A percentile compares a stretch with the other conserved stretches of the same genome.
These are phyloP conservation scores for Rhododendron williamsianum DNA, from an alignment of 148 eudicot species.

Conservation along the genomic window DNA sequence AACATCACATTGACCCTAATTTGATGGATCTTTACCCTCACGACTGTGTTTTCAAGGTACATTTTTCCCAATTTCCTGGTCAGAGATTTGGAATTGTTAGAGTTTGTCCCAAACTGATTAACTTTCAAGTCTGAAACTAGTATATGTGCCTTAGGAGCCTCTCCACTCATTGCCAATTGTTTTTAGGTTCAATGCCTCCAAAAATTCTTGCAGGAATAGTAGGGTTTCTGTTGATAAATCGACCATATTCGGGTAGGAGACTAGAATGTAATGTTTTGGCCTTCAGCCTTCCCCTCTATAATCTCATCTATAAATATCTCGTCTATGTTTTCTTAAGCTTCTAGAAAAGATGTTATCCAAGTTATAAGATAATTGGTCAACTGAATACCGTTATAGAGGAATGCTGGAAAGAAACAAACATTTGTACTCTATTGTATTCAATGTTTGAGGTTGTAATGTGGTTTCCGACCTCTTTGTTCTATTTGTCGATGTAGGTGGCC, in stretches of 20 bases:
- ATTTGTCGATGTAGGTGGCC: slow-evolving; percentile 44
- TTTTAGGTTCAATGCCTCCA: not conserved
- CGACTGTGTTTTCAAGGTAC: slow-evolving; percentile 90
- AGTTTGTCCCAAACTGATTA: not conserved
- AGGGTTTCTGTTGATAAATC: not conserved
- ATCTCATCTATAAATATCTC: not conserved
- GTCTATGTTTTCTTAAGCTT: not conserved
- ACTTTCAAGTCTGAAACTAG: not conserved
- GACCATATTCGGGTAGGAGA: not conserved
- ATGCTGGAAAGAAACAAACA: not conserved
- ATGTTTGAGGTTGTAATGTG: not conserved
- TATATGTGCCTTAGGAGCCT: not conserved
- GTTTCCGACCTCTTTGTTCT: not conserved
- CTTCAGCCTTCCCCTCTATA: not conserved
- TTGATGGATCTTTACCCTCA: slow-evolving; percentile 90
- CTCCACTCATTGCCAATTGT: not conserved
- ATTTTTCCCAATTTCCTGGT: not conserved
- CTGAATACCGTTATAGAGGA: not conserved
- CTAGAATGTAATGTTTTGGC: not conserved
- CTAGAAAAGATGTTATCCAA: not conserved
- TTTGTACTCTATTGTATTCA: not conserved
- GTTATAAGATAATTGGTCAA: not conserved
- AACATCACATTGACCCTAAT: slow-evolving; percentile 67
- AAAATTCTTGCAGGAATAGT: not conserved
- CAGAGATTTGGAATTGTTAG: not conserved